Percentiles rank a stretch among this genome's conserved stretches.
These are phyloP conservation scores for Fusarium aywerte DNA, from an alignment of 2,329 filamentous ascomycete species.

Conservation along the genomic window DNA sequence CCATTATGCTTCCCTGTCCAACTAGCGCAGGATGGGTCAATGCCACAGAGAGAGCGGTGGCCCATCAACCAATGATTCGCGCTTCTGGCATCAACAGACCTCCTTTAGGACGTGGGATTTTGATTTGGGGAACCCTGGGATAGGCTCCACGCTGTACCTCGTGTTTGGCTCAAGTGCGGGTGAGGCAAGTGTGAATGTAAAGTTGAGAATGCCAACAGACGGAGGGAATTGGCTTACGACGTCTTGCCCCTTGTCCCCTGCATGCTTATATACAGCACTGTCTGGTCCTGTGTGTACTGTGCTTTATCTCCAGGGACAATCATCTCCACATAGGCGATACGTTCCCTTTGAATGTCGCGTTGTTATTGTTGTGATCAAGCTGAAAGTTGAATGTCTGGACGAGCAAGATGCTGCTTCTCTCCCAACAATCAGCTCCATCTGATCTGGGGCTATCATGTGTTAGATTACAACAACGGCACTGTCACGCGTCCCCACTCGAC, in stretches of 20 bases:
- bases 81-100: slow-evolving; percentile 47
- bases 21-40: slow-evolving; percentile 47
- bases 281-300: slow-evolving; percentile 1
- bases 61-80: slow-evolving; percentile 44
- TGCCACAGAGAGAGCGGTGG: slow-evolving; percentile 40
- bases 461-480: slow-evolving; percentile 24
- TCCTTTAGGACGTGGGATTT: slow-evolving; percentile 40
- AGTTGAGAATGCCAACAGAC: slow-evolving; percentile 16
- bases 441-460: slow-evolving; percentile 23
- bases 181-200: slow-evolving; percentile 29
- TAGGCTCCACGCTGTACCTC: slow-evolving; percentile 45
- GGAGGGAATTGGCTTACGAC: slow-evolving; percentile 34
- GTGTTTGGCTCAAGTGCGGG: slow-evolving; percentile 43
- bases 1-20: slow-evolving; percentile 13
- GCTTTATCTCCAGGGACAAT: slow-evolving; percentile 30
- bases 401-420: slow-evolving; percentile 3
- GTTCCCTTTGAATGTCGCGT: slow-evolving; percentile 10
- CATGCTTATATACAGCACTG: slow-evolving; percentile 32
- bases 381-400: slow-evolving; percentile 5
- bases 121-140: slow-evolving; percentile 49
- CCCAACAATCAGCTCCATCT: slow-evolving; percentile 7
- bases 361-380: slow-evolving; percentile 14
- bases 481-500: slow-evolving; percentile 17
- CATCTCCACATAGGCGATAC: slow-evolving; percentile 35
- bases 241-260: slow-evolving; percentile 38